These are phyloP conservation scores for Xylogone sp. DNA, from an alignment of 2,329 filamentous ascomycete species.

Conservation along the genomic window DNA sequence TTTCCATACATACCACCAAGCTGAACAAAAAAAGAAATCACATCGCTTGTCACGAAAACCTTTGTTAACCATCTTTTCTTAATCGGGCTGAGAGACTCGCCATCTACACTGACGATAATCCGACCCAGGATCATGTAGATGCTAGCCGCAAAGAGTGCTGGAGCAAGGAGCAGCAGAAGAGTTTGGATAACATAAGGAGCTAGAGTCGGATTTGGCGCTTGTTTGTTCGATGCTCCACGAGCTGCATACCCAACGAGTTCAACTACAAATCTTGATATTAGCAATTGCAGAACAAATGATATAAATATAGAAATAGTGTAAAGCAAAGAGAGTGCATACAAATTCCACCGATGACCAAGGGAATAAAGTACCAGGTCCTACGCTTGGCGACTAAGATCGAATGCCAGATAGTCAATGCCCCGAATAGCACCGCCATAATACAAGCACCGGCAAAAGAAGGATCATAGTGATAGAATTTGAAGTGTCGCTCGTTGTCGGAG, in stretches of 20 bases:
- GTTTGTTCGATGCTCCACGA: slow-evolving; percentile 14
- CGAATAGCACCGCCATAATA: slow-evolving; percentile 34
- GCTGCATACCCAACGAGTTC: slow-evolving; percentile 31
- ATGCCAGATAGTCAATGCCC: slow-evolving; percentile 31
- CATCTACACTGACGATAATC: slow-evolving; percentile 28
- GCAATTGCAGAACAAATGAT: not conserved
- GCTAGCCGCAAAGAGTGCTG: slow-evolving; percentile 31
- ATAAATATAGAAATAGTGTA: not conserved
- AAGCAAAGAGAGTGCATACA: slow-evolving; percentile 28
- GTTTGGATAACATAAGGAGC: slow-evolving; percentile 27
- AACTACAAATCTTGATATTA: slow-evolving; percentile 20
- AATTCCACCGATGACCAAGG: slow-evolving; percentile 42
- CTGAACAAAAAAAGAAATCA: slow-evolving; percentile 39
- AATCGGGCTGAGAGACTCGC: slow-evolving; percentile 32
- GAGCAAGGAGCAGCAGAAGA: slow-evolving; percentile 31
- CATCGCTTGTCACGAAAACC: slow-evolving; percentile 39
- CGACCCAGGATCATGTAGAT: slow-evolving; percentile 35
- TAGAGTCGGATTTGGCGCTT: slow-evolving; percentile 12
- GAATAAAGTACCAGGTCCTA: slow-evolving; percentile 44
- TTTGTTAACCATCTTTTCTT: slow-evolving; percentile 36
- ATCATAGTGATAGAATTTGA: slow-evolving; percentile 38
- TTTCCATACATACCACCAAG: slow-evolving; percentile 21
- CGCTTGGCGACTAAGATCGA: slow-evolving; percentile 30
- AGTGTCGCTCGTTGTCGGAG: not conserved
- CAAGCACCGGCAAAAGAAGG: slow-evolving; percentile 39